Base-by-base conservation (phyloP, 352 stramenopile genomes). In the Phytophthora capsici region DNA sequence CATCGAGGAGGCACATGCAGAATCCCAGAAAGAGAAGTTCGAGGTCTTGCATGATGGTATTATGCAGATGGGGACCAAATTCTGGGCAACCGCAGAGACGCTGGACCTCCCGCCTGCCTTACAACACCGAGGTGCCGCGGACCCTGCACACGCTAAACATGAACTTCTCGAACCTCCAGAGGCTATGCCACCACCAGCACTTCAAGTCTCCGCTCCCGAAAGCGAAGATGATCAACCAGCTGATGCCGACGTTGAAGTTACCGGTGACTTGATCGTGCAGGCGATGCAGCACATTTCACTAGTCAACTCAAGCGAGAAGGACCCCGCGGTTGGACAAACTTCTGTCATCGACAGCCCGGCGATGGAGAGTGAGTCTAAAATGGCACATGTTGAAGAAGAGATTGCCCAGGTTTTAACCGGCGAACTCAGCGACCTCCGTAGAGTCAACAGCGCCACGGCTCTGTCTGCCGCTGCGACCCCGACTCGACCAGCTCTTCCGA, bases 1-100 rank as follows among this genome's bases (percentile, higher is more conserved):
- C 36, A 90, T 91, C 52, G 63, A 80, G 30, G 60, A 79, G 10
- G 84, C 84, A 4, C 77, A 86, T 20, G 46, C 44, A 10, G 73
- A 87, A 23, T 74, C 84, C 6, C 50, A 64, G 38, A 59, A 77
- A 10, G 83, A 68, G 2, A 62, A 69, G 20, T 47, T 64, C 34
- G 68, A 78, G 28, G 74, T 89, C 32, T 54, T 81, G 30, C 77
- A 71, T 30, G 69, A 88, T 20, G 77, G 79, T 2, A 57, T 90
- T n/a, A 37, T 48, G 22, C 56, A 55, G 40, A 66, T 89, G 41
- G 85, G 76, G 28, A 14, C 74, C 19, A 73, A 57, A 2, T 91
- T 90, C 45, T 93, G 78, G 80, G 66, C 81, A 7, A 51, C 56
- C n/a, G 6, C 25, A 4, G 26, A 40, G 14, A 20, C 14, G 14